A percentile compares a stretch with the other conserved stretches of the same genome.
phyloP scores from a whole-genome alignment of 2,329 filamentous ascomycete species.

The Mariannaea sp. region DNA sequence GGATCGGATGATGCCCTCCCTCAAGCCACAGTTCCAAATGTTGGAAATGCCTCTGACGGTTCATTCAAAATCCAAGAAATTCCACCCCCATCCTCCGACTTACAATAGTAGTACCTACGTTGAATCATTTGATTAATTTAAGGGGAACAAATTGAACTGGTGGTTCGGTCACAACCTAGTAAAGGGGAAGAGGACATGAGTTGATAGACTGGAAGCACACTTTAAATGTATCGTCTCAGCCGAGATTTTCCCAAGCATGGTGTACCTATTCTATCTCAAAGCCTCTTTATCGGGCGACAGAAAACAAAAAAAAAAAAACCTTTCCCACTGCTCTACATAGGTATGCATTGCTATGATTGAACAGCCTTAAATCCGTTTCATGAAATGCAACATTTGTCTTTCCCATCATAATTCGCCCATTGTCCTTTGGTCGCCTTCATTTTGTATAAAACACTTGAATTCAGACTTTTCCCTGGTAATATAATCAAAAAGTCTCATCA shows the following conservation, averaged over 20 bases:
- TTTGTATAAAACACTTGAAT: not conserved
- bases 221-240: not conserved
- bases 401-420: conserved; percentile 1
- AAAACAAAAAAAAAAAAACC: not conserved
- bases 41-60: not conserved
- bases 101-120: too few species aligned
- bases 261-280: not conserved
- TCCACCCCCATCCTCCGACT: too few species aligned
- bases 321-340: not conserved
- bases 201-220: not conserved
- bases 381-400: not conserved
- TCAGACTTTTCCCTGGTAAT: not conserved
- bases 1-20: not conserved
- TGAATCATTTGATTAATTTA: too few species aligned
- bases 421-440: conserved; percentile 1
- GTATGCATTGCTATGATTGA: not conserved
- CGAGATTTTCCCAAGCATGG: not conserved
- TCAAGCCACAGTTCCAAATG: not conserved
- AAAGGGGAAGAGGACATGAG: not conserved
- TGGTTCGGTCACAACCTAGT: too few species aligned
- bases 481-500: not conserved
- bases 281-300: not conserved
- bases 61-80: not conserved
- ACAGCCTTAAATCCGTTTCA: not conserved
- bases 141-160: too few species aligned